A percentile compares a stretch with the other conserved stretches of the same genome.
Conservation (phyloP, 2,329 filamentous ascomycete species). For the Ophiostoma triangulosporum region DNA sequence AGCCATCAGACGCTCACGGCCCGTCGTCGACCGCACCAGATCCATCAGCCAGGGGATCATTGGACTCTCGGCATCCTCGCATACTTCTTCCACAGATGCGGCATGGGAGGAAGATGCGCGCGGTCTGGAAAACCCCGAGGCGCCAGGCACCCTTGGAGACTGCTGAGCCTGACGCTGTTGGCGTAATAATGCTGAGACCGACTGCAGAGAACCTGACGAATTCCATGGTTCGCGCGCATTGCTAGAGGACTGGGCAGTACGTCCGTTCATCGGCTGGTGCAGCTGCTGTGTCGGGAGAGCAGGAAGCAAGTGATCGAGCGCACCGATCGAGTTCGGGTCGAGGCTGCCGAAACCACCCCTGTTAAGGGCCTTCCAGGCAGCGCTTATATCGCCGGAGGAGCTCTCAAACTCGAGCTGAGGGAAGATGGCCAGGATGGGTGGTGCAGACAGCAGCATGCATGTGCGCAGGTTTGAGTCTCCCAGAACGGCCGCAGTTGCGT, state of each 20-base stretch:
- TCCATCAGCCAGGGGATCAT: slow-evolving; percentile 62
- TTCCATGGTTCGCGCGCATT: background rate
- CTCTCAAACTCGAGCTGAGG: slow-evolving; percentile 42
- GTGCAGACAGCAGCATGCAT: slow-evolving; percentile 55
- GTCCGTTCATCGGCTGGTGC: slow-evolving; percentile 10
- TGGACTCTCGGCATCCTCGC: slow-evolving; percentile 53
- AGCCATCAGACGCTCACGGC: slow-evolving; percentile 52
- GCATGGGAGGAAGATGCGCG: background rate
- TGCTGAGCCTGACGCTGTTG: background rate
- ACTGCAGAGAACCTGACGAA: background rate
- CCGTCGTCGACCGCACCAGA: slow-evolving; percentile 42
- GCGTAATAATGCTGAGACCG: background rate
- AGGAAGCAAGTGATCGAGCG: slow-evolving; percentile 55
- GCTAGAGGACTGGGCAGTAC: background rate
- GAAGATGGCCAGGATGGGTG: slow-evolving; percentile 55
- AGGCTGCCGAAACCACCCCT: slow-evolving; percentile 35
- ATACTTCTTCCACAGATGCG: slow-evolving; percentile 14
- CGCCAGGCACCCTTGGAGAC: background rate
- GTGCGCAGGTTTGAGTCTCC: slow-evolving; percentile 67
- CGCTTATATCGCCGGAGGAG: slow-evolving; percentile 31
- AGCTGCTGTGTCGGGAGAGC: slow-evolving; percentile 30
- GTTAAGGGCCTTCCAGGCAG: slow-evolving; percentile 40
- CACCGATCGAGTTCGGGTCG: slow-evolving; percentile 32
- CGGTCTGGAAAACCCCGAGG: background rate
- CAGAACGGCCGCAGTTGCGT: slow-evolving; percentile 65